Percentiles rank a stretch among this genome's conserved stretches.
These are phyloP conservation scores for Lasiodiplodia theobromae DNA, from an alignment of 2,329 filamentous ascomycete species.

Conservation along the genomic window DNA sequence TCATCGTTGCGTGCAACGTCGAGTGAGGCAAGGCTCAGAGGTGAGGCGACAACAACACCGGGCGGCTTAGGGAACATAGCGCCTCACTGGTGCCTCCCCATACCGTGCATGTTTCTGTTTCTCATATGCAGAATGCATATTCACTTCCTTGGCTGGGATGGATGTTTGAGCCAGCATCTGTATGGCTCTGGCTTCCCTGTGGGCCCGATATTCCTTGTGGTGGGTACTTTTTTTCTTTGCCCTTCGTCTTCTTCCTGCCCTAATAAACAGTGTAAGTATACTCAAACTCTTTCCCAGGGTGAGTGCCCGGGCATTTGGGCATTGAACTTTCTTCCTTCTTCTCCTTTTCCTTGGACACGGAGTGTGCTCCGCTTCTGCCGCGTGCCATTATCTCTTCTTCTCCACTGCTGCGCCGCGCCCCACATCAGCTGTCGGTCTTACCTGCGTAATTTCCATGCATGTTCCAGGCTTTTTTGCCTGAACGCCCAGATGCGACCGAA, in stretches of 20 bases:
- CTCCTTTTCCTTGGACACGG: background rate
- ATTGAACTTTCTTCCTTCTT: background rate
- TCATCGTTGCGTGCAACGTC: background rate
- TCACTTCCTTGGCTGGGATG: background rate
- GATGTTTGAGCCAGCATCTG: no score
- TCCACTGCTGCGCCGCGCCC: background rate
- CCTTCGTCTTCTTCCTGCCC: background rate
- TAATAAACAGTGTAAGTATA: constrained; percentile 4
- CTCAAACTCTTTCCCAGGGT: no score
- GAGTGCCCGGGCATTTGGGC: background rate
- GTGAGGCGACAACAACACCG: background rate
- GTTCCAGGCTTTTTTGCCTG: background rate
- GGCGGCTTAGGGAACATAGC: background rate
- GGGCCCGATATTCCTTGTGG: constrained; percentile 9
- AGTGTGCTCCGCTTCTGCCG: constrained; percentile 1
- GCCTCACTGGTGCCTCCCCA: no score
- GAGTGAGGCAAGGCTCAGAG: background rate
- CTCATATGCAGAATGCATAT: background rate
- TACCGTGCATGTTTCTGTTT: background rate
- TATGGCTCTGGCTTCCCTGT: background rate
- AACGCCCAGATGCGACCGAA: background rate
- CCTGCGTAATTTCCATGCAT: background rate
- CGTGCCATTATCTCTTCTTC: no score
- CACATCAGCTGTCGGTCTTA: background rate
- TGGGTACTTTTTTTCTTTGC: constrained; percentile 15